Evolutionary conservation across 2,329 filamentous ascomycete species (phyloP), one percentile per base, ranked within the genome.

Genomic region (Phialocephala sp.): DNA sequence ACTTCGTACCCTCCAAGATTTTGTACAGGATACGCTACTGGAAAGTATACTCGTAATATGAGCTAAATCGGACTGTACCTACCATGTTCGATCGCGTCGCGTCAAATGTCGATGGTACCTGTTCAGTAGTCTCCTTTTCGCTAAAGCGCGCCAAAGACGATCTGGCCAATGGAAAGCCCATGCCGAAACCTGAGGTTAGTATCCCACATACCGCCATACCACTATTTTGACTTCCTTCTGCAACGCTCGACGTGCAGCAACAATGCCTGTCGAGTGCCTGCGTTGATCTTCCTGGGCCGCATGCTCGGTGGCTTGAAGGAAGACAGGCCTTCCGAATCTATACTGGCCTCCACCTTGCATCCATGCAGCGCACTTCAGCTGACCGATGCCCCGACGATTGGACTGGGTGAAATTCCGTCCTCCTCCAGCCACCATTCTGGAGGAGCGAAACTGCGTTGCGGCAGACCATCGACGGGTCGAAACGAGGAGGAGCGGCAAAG

Each of bases 271-370:
- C 20, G 37, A 12, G 55, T 57, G 55, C 55, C 55, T 57, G 55
- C 55, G 39, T 57, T 57, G 55, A 57, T 57, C 55, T 39, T 39
- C 55, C 11, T 22, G 45, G 22, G 22, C n/a, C 12, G 20, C 45
- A 8, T n/a, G 45, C 20, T n/a, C 12, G 22, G 45, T 50, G 45
- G 45, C n/a, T 50, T 50, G 45, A 50, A 43, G 41, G 22, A 50
- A 4, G 22, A 32, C 22, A n/a, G 8, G 2, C 12, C 22, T 27
- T 54, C 14, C 6, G 24, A 18, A 32, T 22, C 27, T 12, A 27
- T 54, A 18, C 24, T 54, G 24, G 24, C 24, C 14, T 27, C 12
- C 11, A 2, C n/a, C 15, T 47, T 4, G 45, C 50, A 54, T 54
- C 50, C 14, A 35, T 54, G 50, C 50, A 32, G 22, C 20, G n/a